Evolutionary conservation across 176 grass and related monocot genomes (phyloP), one percentile per base, ranked within the genome.

Genomic region (Alopecurus myosuroides): DNA sequence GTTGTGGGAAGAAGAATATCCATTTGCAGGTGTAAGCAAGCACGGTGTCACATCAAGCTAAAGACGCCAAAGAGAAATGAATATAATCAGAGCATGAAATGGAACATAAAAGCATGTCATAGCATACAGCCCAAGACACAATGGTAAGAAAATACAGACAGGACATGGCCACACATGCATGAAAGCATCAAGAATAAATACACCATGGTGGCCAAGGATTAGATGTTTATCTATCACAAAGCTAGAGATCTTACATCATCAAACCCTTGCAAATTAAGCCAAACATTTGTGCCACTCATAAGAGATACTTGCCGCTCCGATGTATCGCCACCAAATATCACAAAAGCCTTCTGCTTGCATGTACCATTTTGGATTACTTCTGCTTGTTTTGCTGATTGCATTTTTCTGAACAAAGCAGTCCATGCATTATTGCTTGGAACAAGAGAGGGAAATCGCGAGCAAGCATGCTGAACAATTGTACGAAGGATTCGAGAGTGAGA

Each of bases 261-360:
- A 40, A 91, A 98, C 30, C 79, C 84, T 93, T 93, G 92, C 80
- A 98, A 90, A 85, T 95, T 98, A 81, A 98, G 95, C 95, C 93
- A 95, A 46, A 98, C 93, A 93, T 98, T 95, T 62, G 95, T 98
- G 25, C 95, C 95, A 82, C 95, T 98, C 95, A 98, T 98, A 82
- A 95, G 91, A 23, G 95, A 98, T 66, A 98, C 95, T 84, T 98
- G 93, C 34, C 95, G 93, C 79, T 98, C 95, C 51, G 95, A 98
- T 80, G 95, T 98, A 85, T 93, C 89, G 3, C 95, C 95, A 82
- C 95, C 93, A 80, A 98, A 98, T 52, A 98, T 88, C 41, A 98
- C 93, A 82, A 98, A 98, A 87, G 93, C 93, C 77, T 92, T 98
- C 53, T 82, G 78, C 70, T 28, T 83, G 37, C 65, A 77, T 58